Evolutionary conservation across 495 filamentous ascomycete species (phyloP).

Genomic region (Monascus purpureus): DNA sequence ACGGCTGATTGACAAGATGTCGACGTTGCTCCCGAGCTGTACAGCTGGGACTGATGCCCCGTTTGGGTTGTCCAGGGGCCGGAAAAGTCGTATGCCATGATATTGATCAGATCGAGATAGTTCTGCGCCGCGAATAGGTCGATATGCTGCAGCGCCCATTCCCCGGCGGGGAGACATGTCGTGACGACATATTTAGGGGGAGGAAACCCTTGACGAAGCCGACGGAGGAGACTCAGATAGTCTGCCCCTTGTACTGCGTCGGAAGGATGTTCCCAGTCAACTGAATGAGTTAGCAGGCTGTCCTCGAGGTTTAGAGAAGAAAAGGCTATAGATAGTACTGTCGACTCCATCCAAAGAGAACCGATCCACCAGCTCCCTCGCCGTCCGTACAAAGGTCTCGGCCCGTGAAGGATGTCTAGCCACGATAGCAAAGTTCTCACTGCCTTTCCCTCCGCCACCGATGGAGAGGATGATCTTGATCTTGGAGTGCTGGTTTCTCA

Average conservation of each 20-base stretch:
- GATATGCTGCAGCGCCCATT: conserved; percentile 63
- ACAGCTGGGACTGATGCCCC: conserved; percentile 74
- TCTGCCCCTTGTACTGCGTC: conserved; percentile 53
- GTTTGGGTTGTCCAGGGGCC: conserved; percentile 57
- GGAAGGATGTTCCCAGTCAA: conserved; percentile 84
- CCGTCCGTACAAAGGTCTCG: conserved; percentile 62
- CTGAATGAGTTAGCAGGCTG: conserved; percentile 24
- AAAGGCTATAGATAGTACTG: conserved; percentile 34
- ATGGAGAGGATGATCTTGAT: conserved; percentile 76
- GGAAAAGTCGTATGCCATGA: conserved; percentile 83
- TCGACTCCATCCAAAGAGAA: conserved; percentile 80
- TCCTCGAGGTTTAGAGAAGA: conserved; percentile 1
- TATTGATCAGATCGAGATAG: conserved; percentile 66
- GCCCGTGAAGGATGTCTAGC: conserved; percentile 45
- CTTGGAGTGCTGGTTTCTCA: conserved; percentile 63
- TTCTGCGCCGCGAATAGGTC: conserved; percentile 48
- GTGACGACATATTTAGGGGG: conserved; percentile 60
- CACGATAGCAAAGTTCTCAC: conserved; percentile 62
- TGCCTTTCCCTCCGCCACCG: conserved; percentile 68
- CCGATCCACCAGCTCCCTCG: conserved; percentile 53
- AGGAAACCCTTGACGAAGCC: conserved; percentile 57
- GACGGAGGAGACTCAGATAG: conserved; percentile 57
- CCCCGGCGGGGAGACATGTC: conserved; percentile 68
- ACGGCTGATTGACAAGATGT: conserved; percentile 55
- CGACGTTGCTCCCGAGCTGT: conserved; percentile 23